Percentiles rank a stretch among this genome's conserved stretches.
Evolutionary conservation across 768 basidiomycete species (phyloP).

Genomic region (Tulasnella sp.): DNA sequence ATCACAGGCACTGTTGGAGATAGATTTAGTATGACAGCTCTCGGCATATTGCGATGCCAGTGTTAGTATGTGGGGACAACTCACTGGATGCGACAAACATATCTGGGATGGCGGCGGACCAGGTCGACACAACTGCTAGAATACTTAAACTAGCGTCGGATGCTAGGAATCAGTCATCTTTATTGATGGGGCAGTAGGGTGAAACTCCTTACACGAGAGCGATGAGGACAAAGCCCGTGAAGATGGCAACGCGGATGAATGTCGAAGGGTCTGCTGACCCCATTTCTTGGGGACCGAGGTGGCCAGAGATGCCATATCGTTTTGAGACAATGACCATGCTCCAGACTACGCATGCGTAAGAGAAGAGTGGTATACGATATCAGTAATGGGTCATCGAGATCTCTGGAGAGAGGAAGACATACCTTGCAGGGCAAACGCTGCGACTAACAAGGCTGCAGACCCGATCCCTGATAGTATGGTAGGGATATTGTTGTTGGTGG

Average conservation of each 20-base stretch:
- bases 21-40: too few relatives aligned
- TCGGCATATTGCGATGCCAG: too few relatives aligned
- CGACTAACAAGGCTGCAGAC: not conserved
- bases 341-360: not conserved
- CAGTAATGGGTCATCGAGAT: too few relatives aligned
- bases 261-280: conserved; percentile 1
- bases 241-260: conserved; percentile 2
- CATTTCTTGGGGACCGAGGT: conserved; percentile 6
- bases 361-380: not conserved
- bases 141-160: not conserved
- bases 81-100: conserved; percentile 3
- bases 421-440: not conserved
- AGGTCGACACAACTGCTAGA: not conserved
- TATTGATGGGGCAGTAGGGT: not conserved
- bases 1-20: too few relatives aligned
- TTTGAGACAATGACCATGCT: not conserved
- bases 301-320: conserved; percentile 1
- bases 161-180: not conserved
- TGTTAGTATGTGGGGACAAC: too few relatives aligned
- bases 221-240: conserved; percentile 1
- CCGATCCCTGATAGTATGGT: conserved; percentile 4
- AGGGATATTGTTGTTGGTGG: not conserved
- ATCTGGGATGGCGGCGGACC: conserved; percentile 1
- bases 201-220: conserved; percentile 3
- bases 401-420: not conserved